phyloP scores from a whole-genome alignment of 768 basidiomycete species.

The Boletus vinaceobasis region DNA sequence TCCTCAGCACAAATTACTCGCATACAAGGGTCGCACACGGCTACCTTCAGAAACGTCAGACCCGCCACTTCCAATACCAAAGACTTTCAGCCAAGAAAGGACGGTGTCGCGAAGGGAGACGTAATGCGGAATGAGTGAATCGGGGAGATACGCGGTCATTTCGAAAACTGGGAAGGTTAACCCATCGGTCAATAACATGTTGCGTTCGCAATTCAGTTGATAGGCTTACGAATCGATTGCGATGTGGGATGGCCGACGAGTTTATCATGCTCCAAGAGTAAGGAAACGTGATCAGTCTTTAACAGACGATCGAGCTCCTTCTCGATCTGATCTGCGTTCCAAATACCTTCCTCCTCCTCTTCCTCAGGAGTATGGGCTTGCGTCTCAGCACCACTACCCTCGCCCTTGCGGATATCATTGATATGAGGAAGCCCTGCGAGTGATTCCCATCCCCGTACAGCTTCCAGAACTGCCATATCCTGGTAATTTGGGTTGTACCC shows the following conservation, averaged over 20 bases:
- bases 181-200: not conserved
- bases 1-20: constrained; percentile 1
- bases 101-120: constrained; percentile 60
- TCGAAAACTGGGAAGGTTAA: constrained; percentile 61
- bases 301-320: constrained; percentile 55
- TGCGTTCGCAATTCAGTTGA: not conserved
- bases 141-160: constrained; percentile 80
- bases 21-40: not conserved
- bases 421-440: constrained; percentile 68
- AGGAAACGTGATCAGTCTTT: constrained; percentile 63
- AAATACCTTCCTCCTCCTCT: constrained; percentile 56
- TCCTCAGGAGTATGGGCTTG: constrained; percentile 17
- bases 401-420: constrained; percentile 57
- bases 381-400: constrained; percentile 36
- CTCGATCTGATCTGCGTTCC: constrained; percentile 59
- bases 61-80: constrained; percentile 54
- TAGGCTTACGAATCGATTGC: constrained; percentile 53
- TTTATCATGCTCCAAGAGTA: constrained; percentile 77
- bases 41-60: constrained; percentile 43
- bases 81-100: constrained; percentile 55
- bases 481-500: constrained; percentile 99
- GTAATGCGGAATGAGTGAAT: constrained; percentile 69
- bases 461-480: constrained; percentile 98
- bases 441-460: constrained; percentile 90
- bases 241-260: constrained; percentile 50